phyloP scores from a whole-genome alignment of 2,329 filamentous ascomycete species.

The Escovopsis weberi region DNA sequence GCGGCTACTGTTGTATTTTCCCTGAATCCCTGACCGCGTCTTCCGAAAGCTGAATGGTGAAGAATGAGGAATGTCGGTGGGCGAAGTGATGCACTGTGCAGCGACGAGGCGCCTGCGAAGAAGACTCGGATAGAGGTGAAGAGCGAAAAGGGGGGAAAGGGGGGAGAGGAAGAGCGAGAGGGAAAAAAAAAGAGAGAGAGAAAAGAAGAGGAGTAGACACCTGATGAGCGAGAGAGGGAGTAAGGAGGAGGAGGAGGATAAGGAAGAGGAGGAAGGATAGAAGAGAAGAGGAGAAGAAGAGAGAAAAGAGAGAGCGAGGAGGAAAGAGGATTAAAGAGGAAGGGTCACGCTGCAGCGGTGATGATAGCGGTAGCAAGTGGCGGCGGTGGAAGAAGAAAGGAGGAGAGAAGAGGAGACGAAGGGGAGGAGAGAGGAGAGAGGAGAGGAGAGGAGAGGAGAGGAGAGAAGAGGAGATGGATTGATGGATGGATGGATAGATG shows the following conservation, averaged over 20 bases:
- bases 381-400: constrained; percentile 3
- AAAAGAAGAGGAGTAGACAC: constrained; percentile 1
- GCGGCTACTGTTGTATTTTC: constrained; percentile 3
- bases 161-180: constrained; percentile 2
- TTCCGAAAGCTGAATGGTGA: background rate
- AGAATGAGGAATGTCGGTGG: background rate
- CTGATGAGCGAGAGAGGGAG: background rate
- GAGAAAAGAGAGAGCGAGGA: constrained; percentile 10
- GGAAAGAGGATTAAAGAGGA: background rate
- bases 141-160: constrained; percentile 3
- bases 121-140: constrained; percentile 4
- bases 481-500: too few species aligned
- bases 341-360: background rate
- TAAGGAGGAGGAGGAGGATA: constrained; percentile 12
- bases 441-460: background rate
- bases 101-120: constrained; percentile 1
- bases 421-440: constrained; percentile 12
- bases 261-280: constrained; percentile 14
- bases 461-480: too few species aligned
- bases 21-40: constrained; percentile 2
- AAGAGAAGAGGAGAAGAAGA: constrained; percentile 12
- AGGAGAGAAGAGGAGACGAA: constrained; percentile 15
- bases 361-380: too few species aligned
- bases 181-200: constrained; percentile 4
- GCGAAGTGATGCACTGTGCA: constrained; percentile 1